A percentile compares a stretch with the other conserved stretches of the same genome.
Conservation (phyloP, 176 grass and related monocot genomes). For the Bonia amplexicaulis region DNA sequence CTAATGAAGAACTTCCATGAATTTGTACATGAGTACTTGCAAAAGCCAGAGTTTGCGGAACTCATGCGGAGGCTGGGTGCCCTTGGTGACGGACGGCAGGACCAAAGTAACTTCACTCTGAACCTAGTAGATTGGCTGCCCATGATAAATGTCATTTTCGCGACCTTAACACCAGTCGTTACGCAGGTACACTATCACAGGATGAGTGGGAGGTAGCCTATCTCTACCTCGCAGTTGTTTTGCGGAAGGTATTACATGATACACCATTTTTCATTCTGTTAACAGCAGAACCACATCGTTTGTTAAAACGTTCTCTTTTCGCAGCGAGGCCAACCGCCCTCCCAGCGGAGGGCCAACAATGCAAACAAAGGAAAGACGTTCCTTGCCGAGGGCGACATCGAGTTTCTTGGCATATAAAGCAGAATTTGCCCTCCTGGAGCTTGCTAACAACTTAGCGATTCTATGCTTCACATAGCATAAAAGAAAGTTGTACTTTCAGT, state of each 20-base stretch:
- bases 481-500: constrained; percentile 31
- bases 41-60: constrained; percentile 77
- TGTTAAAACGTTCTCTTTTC: constrained; percentile 24
- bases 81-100: constrained; percentile 69
- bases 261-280: background rate
- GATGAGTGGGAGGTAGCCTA: constrained; percentile 97
- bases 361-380: constrained; percentile 66
- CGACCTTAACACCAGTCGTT: background rate
- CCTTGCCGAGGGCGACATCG: constrained; percentile 55
- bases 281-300: background rate
- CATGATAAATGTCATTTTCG: background rate
- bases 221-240: constrained; percentile 83
- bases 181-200: constrained; percentile 64
- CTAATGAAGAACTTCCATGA: constrained; percentile 90
- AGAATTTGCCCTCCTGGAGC: constrained; percentile 22
- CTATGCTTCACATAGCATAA: constrained; percentile 15
- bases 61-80: constrained; percentile 93
- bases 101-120: constrained; percentile 51
- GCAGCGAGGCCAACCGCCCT: constrained; percentile 50
- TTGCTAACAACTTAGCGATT: constrained; percentile 39
- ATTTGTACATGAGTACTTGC: constrained; percentile 78
- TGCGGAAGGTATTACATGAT: constrained; percentile 58
- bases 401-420: constrained; percentile 44
- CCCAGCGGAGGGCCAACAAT: constrained; percentile 41
- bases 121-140: background rate